Base-by-base conservation (phyloP, 345 rosid species). In the Mallotus nudiflorus region DNA sequence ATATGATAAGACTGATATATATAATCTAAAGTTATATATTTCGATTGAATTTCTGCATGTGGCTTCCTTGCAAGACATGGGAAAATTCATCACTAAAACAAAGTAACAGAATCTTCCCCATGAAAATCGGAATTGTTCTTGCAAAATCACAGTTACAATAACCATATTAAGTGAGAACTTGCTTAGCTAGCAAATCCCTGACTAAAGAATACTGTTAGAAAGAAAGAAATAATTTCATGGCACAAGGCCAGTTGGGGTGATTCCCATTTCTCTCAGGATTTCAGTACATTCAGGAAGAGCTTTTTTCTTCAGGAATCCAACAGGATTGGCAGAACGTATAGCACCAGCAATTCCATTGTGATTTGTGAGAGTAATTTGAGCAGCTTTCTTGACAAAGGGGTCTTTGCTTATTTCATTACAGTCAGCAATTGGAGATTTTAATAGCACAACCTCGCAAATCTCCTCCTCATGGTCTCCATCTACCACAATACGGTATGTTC, bases 401-500 rank as follows among this genome's bases (percentile, higher is more conserved):
- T 62, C 66, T 62, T 44, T 24, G 35, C 1, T 25, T 27, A 45
- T 45, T 13, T 63, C 67, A 45, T 63, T 63, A 28, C 67, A 63
- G 5, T 63, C 52, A 1, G 52, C 6, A 1, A 24, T 14, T 9
- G 67, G 67, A 22, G 67, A 44, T 42, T 25, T 63, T 16, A 63
- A 6, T 3, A 15, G 48, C 5, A 39, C 33, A 3, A 85, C 59
- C 59, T 78, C 75, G 60, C 86, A 82, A 5, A 82, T 48, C 20
- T 80, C 81, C 0, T 77, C 80, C 29, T 72, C 80, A 10, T 79
- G 88, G 9, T 82, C 82, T 6, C 79, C 82, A 1, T 56, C 58
- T 53, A 71, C 80, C 10, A 18, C 12, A 10, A 84, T 51, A 1
- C 3, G 49, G 51, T 84, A 82, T 0, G 13, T n/a, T 8, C 87